A percentile compares a stretch with the other conserved stretches of the same genome.
These are phyloP conservation scores for Xanthoconium stramineum DNA, from an alignment of 768 basidiomycete genomes.

Conservation along the genomic window DNA sequence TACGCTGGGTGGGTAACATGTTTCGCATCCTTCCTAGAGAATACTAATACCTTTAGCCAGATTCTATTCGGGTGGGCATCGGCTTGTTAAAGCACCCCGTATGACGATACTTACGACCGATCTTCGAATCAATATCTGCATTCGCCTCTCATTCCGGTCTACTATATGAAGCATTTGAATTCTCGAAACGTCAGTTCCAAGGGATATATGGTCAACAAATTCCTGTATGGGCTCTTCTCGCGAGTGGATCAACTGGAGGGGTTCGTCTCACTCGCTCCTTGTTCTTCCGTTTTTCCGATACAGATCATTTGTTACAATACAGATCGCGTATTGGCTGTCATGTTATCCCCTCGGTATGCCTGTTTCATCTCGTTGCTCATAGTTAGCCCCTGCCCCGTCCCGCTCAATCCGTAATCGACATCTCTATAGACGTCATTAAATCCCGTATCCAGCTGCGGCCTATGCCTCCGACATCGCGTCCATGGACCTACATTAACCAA, in stretches of 20 bases:
- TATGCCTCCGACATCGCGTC: conserved; percentile 69
- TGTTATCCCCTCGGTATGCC: conserved; percentile 79
- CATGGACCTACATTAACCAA: conserved; percentile 68
- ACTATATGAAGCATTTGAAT: conserved; percentile 69
- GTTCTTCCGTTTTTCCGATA: background rate
- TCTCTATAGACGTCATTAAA: conserved; percentile 77
- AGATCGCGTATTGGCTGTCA: conserved; percentile 70
- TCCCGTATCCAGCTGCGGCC: conserved; percentile 81
- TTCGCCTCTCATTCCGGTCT: background rate
- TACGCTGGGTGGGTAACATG: conserved; percentile 64
- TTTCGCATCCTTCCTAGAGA: background rate
- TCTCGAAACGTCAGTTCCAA: conserved; percentile 74
- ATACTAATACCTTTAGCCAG: conserved; percentile 32
- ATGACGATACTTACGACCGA: background rate
- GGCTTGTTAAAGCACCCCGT: background rate
- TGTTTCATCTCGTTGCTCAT: background rate
- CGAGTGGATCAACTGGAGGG: conserved; percentile 80
- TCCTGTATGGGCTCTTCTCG: conserved; percentile 82
- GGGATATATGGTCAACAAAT: conserved; percentile 60
- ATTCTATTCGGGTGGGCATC: conserved; percentile 58
- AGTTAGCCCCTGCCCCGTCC: background rate
- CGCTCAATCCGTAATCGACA: background rate
- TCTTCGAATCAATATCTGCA: background rate
- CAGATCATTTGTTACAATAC: background rate
- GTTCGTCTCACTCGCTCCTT: conserved; percentile 39